A percentile compares a stretch with the other conserved stretches of the same genome.
Conservation (phyloP, 192 early-diverging fungal genomes). For the Gamsiella multidivaricata region DNA sequence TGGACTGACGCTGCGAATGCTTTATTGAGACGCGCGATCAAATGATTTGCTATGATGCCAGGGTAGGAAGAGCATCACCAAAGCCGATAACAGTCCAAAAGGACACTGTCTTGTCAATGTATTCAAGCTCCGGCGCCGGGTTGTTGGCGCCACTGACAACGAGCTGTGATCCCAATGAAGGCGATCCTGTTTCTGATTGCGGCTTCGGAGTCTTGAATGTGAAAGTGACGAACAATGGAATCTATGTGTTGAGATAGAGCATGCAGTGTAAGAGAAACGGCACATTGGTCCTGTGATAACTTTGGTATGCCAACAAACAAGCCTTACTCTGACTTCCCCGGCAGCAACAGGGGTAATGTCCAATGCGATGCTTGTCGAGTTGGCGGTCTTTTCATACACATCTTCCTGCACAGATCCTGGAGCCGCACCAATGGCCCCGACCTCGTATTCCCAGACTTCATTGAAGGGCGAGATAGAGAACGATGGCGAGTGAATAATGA, state of each 20-base stretch:
- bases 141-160: conserved; percentile 37
- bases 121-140: conserved; percentile 39
- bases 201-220: conserved; percentile 56
- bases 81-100: conserved; percentile 74
- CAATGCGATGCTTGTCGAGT: conserved; percentile 69
- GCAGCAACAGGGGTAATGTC: conserved; percentile 65
- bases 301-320: neutral
- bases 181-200: conserved; percentile 35
- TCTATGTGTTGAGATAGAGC: conserved; percentile 50
- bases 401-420: conserved; percentile 56
- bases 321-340: conserved; percentile 64
- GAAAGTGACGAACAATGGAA: conserved; percentile 70
- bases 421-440: conserved; percentile 33
- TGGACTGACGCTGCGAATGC: no score
- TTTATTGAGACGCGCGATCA: no score
- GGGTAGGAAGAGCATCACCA: conserved; percentile 53
- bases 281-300: neutral
- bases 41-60: conserved; percentile 11
- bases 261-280: neutral
- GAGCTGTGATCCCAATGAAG: conserved; percentile 32
- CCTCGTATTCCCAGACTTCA: conserved; percentile 85
- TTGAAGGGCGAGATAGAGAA: conserved; percentile 81
- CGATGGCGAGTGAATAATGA: conserved; percentile 67
- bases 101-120: conserved; percentile 57
- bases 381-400: conserved; percentile 70